Conservation (phyloP, 164 flowering plant species). For the Nymphaea colorata region DNA sequence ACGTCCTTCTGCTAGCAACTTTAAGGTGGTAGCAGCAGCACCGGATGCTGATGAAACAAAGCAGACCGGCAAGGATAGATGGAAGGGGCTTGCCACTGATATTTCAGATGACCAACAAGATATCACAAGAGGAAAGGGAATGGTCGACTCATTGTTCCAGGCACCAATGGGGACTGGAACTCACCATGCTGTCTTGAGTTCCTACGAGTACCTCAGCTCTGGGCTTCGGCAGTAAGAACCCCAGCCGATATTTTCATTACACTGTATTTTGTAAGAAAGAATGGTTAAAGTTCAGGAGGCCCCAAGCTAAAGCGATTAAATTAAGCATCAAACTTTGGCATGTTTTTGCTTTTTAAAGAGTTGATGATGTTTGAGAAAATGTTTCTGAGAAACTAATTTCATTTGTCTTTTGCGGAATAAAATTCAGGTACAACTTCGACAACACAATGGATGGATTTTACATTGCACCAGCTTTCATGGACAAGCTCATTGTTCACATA, state of each 20-base stretch:
- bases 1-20: conserved; percentile 9
- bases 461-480: conserved; percentile 63
- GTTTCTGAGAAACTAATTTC: too few relatives aligned
- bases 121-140: conserved; percentile 46
- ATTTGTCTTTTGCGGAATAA: too few relatives aligned
- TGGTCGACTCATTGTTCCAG: conserved; percentile 50
- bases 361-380: too few relatives aligned
- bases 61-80: conserved; percentile 36
- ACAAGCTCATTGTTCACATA: conserved; percentile 51
- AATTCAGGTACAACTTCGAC: conserved; percentile 31
- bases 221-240: conserved; percentile 40
- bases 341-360: too few relatives aligned
- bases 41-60: conserved; percentile 21
- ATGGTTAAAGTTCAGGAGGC: too few relatives aligned
- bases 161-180: conserved; percentile 41
- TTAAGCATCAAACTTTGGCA: too few relatives aligned
- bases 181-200: conserved; percentile 39
- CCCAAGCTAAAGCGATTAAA: too few relatives aligned
- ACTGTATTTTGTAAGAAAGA: too few relatives aligned
- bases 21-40: conserved; percentile 17
- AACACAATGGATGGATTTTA: conserved; percentile 45
- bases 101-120: conserved; percentile 55
- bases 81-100: conserved; percentile 43
- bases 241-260: not conserved
- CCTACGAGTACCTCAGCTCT: conserved; percentile 39